Conservation (phyloP, 2,329 filamentous ascomycete species). For the Talaromyces sp. region DNA sequence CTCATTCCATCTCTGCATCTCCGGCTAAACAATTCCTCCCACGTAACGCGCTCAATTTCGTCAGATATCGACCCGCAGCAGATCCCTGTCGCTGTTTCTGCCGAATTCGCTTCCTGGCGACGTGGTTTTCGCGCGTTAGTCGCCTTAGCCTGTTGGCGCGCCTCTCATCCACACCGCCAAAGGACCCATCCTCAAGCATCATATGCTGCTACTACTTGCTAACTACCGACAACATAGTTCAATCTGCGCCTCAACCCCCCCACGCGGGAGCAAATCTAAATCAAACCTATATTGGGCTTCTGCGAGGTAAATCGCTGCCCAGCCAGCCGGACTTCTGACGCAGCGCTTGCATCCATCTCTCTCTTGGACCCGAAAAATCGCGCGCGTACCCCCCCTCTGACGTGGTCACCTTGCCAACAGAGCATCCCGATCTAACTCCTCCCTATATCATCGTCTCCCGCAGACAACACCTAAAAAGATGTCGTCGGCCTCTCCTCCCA, state of each 20-base stretch:
- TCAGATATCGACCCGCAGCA: background rate
- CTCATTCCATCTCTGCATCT: background rate
- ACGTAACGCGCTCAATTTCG: slow-evolving; percentile 8
- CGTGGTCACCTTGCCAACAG: slow-evolving; percentile 42
- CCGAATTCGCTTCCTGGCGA: background rate
- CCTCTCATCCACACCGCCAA: slow-evolving; percentile 19
- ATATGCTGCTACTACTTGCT: background rate
- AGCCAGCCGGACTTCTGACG: slow-evolving; percentile 27
- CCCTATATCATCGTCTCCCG: slow-evolving; percentile 18
- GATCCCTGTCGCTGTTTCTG: slow-evolving; percentile 4
- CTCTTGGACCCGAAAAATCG: slow-evolving; percentile 7
- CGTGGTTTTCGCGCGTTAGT: slow-evolving; percentile 17
- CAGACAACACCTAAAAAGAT: slow-evolving; percentile 60
- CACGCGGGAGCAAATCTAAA: slow-evolving; percentile 23
- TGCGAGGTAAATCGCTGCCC: slow-evolving; percentile 36
- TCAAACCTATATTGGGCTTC: slow-evolving; percentile 24
- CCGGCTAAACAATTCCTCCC: background rate
- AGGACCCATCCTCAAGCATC: slow-evolving; percentile 15
- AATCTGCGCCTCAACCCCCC: slow-evolving; percentile 27
- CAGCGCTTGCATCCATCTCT: slow-evolving; percentile 23
- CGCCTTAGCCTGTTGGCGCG: slow-evolving; percentile 18
- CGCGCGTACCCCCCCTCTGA: slow-evolving; percentile 30
- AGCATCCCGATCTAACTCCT: slow-evolving; percentile 28
- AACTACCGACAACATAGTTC: slow-evolving; percentile 17
- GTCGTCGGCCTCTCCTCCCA: slow-evolving; percentile 93